phyloP scores from a whole-genome alignment of 768 basidiomycete genomes.

The Crepidotus variabilis region DNA sequence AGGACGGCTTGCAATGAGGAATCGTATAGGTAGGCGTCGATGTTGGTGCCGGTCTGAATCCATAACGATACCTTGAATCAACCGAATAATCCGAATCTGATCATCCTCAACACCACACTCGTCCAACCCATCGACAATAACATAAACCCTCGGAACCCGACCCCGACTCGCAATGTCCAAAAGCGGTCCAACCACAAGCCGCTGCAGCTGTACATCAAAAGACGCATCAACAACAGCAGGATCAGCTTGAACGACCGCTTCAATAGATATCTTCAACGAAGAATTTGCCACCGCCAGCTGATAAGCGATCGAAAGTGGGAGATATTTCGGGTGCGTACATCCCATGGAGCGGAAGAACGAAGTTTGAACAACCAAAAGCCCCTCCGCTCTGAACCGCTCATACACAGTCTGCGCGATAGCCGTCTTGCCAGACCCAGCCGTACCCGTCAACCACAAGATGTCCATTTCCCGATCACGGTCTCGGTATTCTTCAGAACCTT shows the following conservation, averaged over 20 bases:
- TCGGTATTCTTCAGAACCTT: no score
- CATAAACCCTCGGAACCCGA: neutral
- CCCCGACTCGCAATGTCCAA: neutral
- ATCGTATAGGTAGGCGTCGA: conserved; percentile 2
- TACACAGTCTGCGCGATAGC: conserved; percentile 6
- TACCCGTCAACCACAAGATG: conserved; percentile 13
- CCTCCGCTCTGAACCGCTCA: conserved; percentile 1
- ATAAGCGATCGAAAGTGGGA: conserved; percentile 9
- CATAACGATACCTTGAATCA: neutral
- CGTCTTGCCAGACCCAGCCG: conserved; percentile 11
- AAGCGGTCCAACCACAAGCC: conserved; percentile 5
- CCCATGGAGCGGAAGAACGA: conserved; percentile 4
- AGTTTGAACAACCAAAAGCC: neutral
- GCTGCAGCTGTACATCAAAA: conserved; percentile 1
- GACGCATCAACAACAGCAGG: conserved; percentile 2
- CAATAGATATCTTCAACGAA: neutral
- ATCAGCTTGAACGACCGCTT: conserved; percentile 1
- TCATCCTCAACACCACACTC: neutral
- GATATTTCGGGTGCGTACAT: neutral
- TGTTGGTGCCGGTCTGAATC: no score
- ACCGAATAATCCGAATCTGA: conserved; percentile 2
- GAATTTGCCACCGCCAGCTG: conserved; percentile 2
- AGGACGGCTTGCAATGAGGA: conserved; percentile 11
- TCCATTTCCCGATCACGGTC: no score
- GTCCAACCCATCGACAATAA: conserved; percentile 12